These are phyloP conservation scores for Caulochytrium protostelioides DNA, from an alignment of 371 early-diverging fungal species.

Conservation along the genomic window DNA sequence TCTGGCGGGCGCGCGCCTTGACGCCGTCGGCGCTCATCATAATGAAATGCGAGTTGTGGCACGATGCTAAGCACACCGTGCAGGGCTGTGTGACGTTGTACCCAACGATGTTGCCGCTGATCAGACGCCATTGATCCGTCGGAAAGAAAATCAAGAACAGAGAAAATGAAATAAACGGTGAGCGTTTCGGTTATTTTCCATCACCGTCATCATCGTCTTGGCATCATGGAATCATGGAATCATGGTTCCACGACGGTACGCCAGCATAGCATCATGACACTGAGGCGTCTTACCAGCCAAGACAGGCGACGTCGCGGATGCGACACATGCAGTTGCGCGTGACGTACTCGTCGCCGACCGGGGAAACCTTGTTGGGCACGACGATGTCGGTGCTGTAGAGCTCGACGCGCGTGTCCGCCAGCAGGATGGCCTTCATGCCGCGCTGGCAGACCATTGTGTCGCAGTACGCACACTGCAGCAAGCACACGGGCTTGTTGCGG, in stretches of 20 bases:
- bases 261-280: too few relatives aligned
- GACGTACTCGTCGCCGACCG: constrained; percentile 69
- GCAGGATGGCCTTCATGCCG: constrained; percentile 70
- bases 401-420: constrained; percentile 69
- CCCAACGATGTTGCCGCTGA: constrained; percentile 6
- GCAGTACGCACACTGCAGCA: not conserved
- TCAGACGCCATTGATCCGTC: not conserved
- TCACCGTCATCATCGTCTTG: too few relatives aligned
- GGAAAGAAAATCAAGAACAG: not conserved
- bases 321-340: constrained; percentile 80
- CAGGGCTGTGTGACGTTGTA: constrained; percentile 5
- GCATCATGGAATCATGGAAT: too few relatives aligned
- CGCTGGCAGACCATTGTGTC: constrained; percentile 26
- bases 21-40: too few relatives aligned
- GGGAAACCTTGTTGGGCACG: constrained; percentile 39
- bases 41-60: too few relatives aligned
- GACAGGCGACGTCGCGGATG: constrained; percentile 82
- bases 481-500: not conserved
- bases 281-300: constrained; percentile 59
- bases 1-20: too few relatives aligned
- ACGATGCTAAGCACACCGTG: too few relatives aligned
- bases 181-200: too few relatives aligned
- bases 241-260: too few relatives aligned
- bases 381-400: constrained; percentile 15
- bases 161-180: too few relatives aligned